Base-by-base conservation (phyloP, 257 asterid genomes). In the Capsicum rhomboideum region DNA sequence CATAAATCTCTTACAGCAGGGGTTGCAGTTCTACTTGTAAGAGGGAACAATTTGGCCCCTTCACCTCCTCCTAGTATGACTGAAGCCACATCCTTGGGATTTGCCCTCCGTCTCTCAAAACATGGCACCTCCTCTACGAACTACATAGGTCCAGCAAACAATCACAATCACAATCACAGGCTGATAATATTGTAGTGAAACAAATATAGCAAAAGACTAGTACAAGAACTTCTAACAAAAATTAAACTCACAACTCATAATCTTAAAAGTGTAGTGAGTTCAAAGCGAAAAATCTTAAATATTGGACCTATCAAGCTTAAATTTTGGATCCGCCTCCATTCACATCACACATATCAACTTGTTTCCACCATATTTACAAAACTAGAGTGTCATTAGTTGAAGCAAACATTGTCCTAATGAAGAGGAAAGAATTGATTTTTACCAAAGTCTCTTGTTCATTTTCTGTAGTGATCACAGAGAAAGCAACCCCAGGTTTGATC, bases 41-140 rank as follows among this genome's bases (percentile, higher is more conserved):
- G 98, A 4, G 99, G 99, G 87, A 97, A 95, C 9, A 97, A 93
- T n/a, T 94, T 95, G 1, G 91, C 58, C 40, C 99, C 99, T 1
- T 97, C 88, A 5, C 99, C 99, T 67, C 99, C 99, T 86, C 99
- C 99, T 40, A 97, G 92, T 61, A 97, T 95, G 82, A 97, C 92
- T 17, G 98, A 97, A 59, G 97, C 99, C 88, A 97, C 99, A 86
- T 93, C 94, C 63, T 95, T 93, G 0, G 99, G 98, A 63, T 93
- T 85, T 4, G 90, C 99, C 90, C 92, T 89, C 54, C 84, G 91
- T 81, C 94, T 92, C 88, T 90, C 97, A 10, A 90, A 46, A 63
- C 28, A 81, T 11, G 97, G 95, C 6, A 92, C 85, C 59, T 84
- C 85, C 59, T 84, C 82, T 23, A 91, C 83, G 2, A 92, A 90